Percentiles rank a stretch among this genome's conserved stretches.
Evolutionary conservation across 1,284 basidiomycete genomes (phyloP).

Genomic region (Exsudoporus floridanus): DNA sequence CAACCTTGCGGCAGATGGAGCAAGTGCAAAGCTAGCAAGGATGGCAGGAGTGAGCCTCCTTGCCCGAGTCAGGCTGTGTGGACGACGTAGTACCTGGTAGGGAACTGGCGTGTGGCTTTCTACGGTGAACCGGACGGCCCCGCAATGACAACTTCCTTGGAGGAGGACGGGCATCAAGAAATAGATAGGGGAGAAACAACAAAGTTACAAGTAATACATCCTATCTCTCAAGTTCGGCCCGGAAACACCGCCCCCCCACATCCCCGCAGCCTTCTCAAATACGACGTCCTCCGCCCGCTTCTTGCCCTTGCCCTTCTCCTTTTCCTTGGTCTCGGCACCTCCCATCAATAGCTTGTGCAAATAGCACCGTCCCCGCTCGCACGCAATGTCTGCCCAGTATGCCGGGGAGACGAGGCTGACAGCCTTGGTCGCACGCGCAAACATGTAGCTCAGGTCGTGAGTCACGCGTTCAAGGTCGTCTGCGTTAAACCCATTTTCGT

Average conservation of each 20-base stretch:
- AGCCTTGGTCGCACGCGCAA: conserved; percentile 76
- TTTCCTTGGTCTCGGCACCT: conserved; percentile 30
- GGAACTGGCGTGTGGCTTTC: conserved; percentile 56
- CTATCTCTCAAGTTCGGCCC: conserved; percentile 51
- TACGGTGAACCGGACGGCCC: conserved; percentile 52
- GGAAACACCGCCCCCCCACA: conserved; percentile 61
- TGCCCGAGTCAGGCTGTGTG: not conserved
- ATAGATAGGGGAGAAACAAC: no score
- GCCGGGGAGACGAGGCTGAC: conserved; percentile 77
- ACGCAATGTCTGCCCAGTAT: conserved; percentile 75
- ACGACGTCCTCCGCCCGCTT: conserved; percentile 20
- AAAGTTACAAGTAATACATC: conserved; percentile 67
- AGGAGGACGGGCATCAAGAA: conserved; percentile 45
- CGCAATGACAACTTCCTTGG: conserved; percentile 62
- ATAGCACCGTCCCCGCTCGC: conserved; percentile 76
- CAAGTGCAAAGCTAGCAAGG: conserved; percentile 50
- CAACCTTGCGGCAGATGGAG: conserved; percentile 65
- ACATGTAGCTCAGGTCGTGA: conserved; percentile 69
- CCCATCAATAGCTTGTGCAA: conserved; percentile 54
- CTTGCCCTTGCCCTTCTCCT: conserved; percentile 7
- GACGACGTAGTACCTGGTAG: conserved; percentile 46
- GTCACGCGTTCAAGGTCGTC: conserved; percentile 63
- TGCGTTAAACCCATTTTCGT: conserved; percentile 66
- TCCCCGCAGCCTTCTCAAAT: conserved; percentile 46
- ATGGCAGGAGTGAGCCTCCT: not conserved